A percentile compares a stretch with the other conserved stretches of the same genome.
These are phyloP conservation scores for Calonectria crousiana DNA, from an alignment of 2,329 filamentous ascomycete genomes.

Conservation along the genomic window DNA sequence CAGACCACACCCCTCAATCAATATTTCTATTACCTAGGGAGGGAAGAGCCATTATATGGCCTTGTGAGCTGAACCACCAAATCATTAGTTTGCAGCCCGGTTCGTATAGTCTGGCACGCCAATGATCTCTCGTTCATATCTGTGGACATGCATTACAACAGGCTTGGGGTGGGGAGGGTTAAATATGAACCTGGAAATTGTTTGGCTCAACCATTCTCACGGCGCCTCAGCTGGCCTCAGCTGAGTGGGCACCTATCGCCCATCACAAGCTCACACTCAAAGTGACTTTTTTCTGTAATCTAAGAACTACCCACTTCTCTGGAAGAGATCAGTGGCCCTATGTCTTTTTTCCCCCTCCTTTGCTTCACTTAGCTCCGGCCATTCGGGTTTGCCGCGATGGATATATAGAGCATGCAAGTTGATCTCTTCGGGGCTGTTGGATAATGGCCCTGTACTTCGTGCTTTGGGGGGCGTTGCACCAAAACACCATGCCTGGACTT, in stretches of 20 bases:
- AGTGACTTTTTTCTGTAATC: background rate
- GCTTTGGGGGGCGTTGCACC: background rate
- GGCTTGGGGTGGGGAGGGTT: background rate
- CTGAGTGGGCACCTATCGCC: slow-evolving; percentile 1
- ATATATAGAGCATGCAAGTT: background rate
- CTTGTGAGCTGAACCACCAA: background rate
- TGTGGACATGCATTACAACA: background rate
- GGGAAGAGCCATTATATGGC: slow-evolving; percentile 15
- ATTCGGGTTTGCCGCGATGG: background rate
- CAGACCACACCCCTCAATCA: background rate
- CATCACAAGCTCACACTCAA: background rate
- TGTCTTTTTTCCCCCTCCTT: background rate
- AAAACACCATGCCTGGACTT: background rate
- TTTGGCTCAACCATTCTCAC: slow-evolving; percentile 3
- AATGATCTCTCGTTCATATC: background rate
- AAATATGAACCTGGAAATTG: slow-evolving; percentile 9
- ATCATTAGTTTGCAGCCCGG: background rate
- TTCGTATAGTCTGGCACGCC: background rate
- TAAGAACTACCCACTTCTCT: background rate
- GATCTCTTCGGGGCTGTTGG: background rate
- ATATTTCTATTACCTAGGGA: background rate
- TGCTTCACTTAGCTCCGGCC: background rate
- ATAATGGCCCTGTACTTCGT: background rate
- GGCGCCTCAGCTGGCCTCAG: slow-evolving; percentile 22
- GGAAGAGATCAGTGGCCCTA: background rate